Conservation (phyloP, 495 filamentous ascomycete genomes). For the Daldinia bambusicola region DNA sequence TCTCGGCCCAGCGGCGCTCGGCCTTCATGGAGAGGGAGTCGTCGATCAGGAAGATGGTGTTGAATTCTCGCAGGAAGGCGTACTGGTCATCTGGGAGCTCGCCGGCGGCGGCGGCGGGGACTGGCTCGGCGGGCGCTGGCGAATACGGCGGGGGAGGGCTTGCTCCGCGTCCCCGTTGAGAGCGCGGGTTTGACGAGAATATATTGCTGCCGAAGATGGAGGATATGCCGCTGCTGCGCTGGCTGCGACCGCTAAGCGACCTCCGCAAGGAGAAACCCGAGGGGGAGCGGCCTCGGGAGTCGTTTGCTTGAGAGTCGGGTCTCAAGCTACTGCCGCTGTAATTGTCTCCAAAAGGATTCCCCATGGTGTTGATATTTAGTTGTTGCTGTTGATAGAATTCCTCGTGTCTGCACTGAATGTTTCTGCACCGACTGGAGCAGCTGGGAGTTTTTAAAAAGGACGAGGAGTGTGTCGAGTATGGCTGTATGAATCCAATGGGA, state of each 20-base stretch:
- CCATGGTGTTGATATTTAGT: constrained; percentile 18
- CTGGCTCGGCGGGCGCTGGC: not conserved
- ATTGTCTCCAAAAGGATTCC: constrained; percentile 23
- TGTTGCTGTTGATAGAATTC: constrained; percentile 10
- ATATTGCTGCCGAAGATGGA: constrained; percentile 17
- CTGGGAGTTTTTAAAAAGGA: constrained; percentile 11
- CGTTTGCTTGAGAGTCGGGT: not conserved
- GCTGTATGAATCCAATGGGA: not conserved
- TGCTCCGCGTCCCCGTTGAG: not conserved
- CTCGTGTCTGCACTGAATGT: constrained; percentile 17
- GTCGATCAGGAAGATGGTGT: constrained; percentile 94
- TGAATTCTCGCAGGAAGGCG: constrained; percentile 85
- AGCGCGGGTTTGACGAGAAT: constrained; percentile 21
- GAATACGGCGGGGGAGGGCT: constrained; percentile 31
- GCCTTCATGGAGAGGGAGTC: constrained; percentile 92
- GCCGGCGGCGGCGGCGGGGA: not conserved
- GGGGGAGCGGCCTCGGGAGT: constrained; percentile 13
- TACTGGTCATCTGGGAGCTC: constrained; percentile 70
- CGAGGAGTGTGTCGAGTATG: constrained; percentile 1
- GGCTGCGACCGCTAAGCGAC: constrained; percentile 28
- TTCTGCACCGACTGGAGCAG: constrained; percentile 18
- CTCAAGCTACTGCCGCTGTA: not conserved
- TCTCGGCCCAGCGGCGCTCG: constrained; percentile 75
- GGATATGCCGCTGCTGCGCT: constrained; percentile 2
- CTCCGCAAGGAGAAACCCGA: constrained; percentile 34